A percentile compares a stretch with the other conserved stretches of the same genome.
Evolutionary conservation across 768 basidiomycete genomes (phyloP).

Genomic region (Naganishia kalamii): DNA sequence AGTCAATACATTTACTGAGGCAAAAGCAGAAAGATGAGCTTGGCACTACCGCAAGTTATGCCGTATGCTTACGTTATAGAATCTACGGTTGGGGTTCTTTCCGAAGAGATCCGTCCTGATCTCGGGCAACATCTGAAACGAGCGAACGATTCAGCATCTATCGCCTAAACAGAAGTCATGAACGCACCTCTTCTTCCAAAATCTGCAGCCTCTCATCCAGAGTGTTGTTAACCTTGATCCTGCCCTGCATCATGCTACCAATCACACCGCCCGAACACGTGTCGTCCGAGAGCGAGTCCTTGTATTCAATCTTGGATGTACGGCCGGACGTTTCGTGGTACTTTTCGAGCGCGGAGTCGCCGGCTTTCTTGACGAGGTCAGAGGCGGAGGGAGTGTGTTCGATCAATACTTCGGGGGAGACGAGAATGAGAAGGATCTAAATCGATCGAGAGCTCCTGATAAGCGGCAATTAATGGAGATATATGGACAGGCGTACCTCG

Average conservation of each 20-base stretch:
- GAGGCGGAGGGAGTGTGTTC: constrained; percentile 64
- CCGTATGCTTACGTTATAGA: constrained; percentile 54
- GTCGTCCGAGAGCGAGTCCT: constrained; percentile 61
- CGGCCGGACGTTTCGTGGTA: constrained; percentile 76
- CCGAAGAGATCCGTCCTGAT: constrained; percentile 85
- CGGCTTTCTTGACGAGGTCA: constrained; percentile 58
- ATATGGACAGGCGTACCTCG: constrained; percentile 52
- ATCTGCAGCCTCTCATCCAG: constrained; percentile 82
- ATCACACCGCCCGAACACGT: constrained; percentile 83
- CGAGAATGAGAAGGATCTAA: constrained; percentile 67
- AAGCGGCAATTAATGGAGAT: background rate
- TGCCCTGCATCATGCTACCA: constrained; percentile 61
- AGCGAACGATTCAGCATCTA: background rate
- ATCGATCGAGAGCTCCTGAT: background rate
- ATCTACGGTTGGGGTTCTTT: constrained; percentile 82
- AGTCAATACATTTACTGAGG: background rate
- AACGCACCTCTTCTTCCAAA: constrained; percentile 75
- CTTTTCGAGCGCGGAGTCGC: constrained; percentile 56
- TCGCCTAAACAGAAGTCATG: background rate
- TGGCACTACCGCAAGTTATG: no score
- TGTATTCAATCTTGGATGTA: constrained; percentile 57
- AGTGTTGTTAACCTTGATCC: constrained; percentile 90
- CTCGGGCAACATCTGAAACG: constrained; percentile 82
- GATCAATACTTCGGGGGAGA: constrained; percentile 67
- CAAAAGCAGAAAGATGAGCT: background rate